Percentiles rank a stretch among this genome's conserved stretches.
Evolutionary conservation across 805 yeast genomes (phyloP).

Genomic region (Lipomyces mesembrius): DNA sequence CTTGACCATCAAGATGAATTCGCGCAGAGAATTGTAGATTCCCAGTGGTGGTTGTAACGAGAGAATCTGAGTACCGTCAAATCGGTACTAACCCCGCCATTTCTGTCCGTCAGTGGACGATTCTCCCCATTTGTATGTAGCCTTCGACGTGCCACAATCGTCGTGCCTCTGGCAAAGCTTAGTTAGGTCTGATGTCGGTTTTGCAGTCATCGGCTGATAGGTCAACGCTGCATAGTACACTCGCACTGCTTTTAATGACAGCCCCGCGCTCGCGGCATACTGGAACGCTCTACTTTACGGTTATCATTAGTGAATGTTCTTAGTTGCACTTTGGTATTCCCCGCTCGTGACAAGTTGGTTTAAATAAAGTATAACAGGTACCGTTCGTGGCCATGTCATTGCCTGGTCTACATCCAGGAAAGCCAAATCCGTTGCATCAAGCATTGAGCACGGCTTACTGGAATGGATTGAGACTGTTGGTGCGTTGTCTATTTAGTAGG

Average conservation of each 20-base stretch:
- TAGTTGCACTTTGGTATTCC: background rate
- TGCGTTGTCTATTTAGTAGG: constrained; percentile 34
- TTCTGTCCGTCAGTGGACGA: background rate
- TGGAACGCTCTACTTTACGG: background rate
- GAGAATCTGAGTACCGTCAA: no score
- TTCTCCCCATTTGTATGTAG: no score
- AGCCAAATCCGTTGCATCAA: constrained; percentile 64
- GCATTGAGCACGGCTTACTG: constrained; percentile 65
- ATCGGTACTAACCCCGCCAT: background rate
- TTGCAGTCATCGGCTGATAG: background rate
- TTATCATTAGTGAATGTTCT: background rate
- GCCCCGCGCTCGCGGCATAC: background rate
- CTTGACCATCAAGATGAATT: background rate
- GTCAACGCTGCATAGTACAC: background rate
- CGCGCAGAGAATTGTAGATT: background rate
- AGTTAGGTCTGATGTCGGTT: background rate
- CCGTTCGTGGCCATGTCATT: constrained; percentile 43
- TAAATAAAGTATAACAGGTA: background rate
- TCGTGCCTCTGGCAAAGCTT: no score
- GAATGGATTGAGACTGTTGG: constrained; percentile 64
- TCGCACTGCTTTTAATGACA: background rate
- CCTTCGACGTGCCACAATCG: no score
- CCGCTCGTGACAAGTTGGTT: constrained; percentile 6
- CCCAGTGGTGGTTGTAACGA: background rate
- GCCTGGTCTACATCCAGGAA: constrained; percentile 77